A percentile compares a stretch with the other conserved stretches of the same genome.
These are phyloP conservation scores for Fistulinella prunicolor DNA, from an alignment of 768 basidiomycete genomes.

Conservation along the genomic window DNA sequence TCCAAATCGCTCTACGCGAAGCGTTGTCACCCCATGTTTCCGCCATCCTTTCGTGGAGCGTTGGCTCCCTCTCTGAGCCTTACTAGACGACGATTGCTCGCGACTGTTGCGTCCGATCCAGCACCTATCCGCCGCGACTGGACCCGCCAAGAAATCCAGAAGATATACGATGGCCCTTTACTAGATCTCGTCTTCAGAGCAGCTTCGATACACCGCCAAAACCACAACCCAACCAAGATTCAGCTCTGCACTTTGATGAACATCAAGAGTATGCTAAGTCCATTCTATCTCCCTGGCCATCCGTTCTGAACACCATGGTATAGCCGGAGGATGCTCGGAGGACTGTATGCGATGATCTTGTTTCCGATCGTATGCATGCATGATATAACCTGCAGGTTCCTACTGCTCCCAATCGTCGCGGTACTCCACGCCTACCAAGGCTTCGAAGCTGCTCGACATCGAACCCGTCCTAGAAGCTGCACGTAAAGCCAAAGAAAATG, in stretches of 20 bases:
- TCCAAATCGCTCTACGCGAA: too few relatives aligned
- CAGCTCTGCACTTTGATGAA: conserved; percentile 98
- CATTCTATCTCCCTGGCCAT: conserved; percentile 23
- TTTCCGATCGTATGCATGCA: neutral
- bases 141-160: conserved; percentile 77
- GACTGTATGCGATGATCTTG: conserved; percentile 64
- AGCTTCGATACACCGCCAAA: conserved; percentile 76
- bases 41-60: conserved; percentile 4
- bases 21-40: conserved; percentile 12
- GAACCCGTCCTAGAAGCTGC: conserved; percentile 94
- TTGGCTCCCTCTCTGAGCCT: conserved; percentile 7
- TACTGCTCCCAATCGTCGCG: conserved; percentile 98
- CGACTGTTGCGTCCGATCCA: conserved; percentile 45
- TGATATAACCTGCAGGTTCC: conserved; percentile 54
- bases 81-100: conserved; percentile 48
- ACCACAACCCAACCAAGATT: conserved; percentile 87
- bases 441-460: conserved; percentile 81
- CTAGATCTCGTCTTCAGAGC: conserved; percentile 88
- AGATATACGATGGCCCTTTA: conserved; percentile 81
- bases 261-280: conserved; percentile 79
- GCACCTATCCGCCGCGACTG: conserved; percentile 50
- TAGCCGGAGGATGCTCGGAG: conserved; percentile 94
- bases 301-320: conserved; percentile 6
- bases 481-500: conserved; percentile 91
- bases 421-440: conserved; percentile 85